Percentiles rank a stretch among this genome's conserved stretches.
These are phyloP conservation scores for Rhizoctonia solani DNA, from an alignment of 1,284 basidiomycete genomes.

Conservation along the genomic window DNA sequence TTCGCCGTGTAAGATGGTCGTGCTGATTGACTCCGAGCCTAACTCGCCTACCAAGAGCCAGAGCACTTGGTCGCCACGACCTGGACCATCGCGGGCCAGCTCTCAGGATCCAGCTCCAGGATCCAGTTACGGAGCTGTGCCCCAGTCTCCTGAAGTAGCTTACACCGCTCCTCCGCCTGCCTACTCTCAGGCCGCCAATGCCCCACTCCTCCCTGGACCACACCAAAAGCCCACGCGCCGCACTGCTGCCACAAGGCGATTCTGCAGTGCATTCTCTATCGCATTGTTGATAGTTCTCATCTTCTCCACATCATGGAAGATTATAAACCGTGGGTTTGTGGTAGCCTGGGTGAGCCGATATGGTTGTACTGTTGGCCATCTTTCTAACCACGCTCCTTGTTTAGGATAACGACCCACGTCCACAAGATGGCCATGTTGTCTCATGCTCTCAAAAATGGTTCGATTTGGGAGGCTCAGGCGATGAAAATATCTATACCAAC, in stretches of 20 bases:
- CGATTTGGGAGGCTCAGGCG: no score
- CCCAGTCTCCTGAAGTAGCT: not conserved
- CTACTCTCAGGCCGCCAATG: conserved; percentile 4
- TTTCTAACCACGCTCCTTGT: not conserved
- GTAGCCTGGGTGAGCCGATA: not conserved
- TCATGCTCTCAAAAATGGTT: conserved; percentile 3
- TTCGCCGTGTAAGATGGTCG: conserved; percentile 2
- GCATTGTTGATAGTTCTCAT: not conserved
- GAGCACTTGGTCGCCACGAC: conserved; percentile 4
- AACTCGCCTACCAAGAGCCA: conserved; percentile 14
- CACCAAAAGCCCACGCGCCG: conserved; percentile 19
- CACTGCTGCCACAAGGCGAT: conserved; percentile 11
- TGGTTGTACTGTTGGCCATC: no score
- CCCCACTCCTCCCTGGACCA: conserved; percentile 29
- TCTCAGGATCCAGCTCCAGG: not conserved
- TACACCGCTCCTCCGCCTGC: conserved; percentile 9
- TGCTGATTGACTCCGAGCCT: conserved; percentile 26
- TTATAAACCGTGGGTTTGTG: not conserved
- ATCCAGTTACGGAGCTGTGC: conserved; percentile 4
- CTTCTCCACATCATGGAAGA: not conserved
- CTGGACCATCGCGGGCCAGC: conserved; percentile 21
- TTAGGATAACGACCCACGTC: conserved; percentile 20
- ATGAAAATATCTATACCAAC: not conserved
- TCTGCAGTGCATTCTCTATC: conserved; percentile 7
- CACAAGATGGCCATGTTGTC: conserved; percentile 17